Evolutionary conservation across 2,329 filamentous ascomycete species (phyloP).

Genomic region (Colletotrichum tanaceti): DNA sequence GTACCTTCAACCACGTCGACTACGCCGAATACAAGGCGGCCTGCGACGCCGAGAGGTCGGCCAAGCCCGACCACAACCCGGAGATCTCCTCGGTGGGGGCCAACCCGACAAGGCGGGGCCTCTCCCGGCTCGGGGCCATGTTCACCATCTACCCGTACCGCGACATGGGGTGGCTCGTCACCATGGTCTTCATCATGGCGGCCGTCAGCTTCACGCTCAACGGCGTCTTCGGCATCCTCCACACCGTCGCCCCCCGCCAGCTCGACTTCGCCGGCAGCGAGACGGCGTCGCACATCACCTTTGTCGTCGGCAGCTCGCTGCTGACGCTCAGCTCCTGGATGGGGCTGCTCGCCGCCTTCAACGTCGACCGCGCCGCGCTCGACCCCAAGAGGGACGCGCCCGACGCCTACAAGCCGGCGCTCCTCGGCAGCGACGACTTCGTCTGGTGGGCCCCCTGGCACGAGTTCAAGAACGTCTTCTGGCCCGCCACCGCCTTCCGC

Average conservation of each 20-base stretch:
- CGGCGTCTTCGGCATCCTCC: slow-evolving; percentile 33
- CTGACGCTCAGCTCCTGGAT: slow-evolving; percentile 25
- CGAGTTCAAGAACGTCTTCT: slow-evolving; percentile 21
- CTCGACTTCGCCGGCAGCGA: slow-evolving; percentile 25
- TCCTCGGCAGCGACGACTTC: slow-evolving; percentile 34
- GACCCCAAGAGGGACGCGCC: slow-evolving; percentile 34
- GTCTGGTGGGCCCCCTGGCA: slow-evolving; percentile 29
- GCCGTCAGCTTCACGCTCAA: slow-evolving; percentile 21
- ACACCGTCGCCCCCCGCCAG: background rate
- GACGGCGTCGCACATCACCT: slow-evolving; percentile 1
- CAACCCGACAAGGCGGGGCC: background rate
- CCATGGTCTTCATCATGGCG: slow-evolving; percentile 27
- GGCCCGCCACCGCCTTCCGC: slow-evolving; percentile 26
- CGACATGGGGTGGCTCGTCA: slow-evolving; percentile 38
- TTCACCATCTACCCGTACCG: slow-evolving; percentile 36
- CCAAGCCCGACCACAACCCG: slow-evolving; percentile 23
- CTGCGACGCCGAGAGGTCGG: slow-evolving; percentile 31
- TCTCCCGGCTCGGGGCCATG: slow-evolving; percentile 30
- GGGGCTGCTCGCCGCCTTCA: slow-evolving; percentile 31
- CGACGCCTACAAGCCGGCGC: slow-evolving; percentile 31
- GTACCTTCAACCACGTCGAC: slow-evolving; percentile 36
- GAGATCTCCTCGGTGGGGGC: slow-evolving; percentile 22
- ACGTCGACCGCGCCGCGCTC: slow-evolving; percentile 26
- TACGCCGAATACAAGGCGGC: slow-evolving; percentile 38
- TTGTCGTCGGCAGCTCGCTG: slow-evolving; percentile 20